These are phyloP conservation scores for Lagenaria siceraria DNA, from an alignment of 306 rosid species.

Conservation along the genomic window DNA sequence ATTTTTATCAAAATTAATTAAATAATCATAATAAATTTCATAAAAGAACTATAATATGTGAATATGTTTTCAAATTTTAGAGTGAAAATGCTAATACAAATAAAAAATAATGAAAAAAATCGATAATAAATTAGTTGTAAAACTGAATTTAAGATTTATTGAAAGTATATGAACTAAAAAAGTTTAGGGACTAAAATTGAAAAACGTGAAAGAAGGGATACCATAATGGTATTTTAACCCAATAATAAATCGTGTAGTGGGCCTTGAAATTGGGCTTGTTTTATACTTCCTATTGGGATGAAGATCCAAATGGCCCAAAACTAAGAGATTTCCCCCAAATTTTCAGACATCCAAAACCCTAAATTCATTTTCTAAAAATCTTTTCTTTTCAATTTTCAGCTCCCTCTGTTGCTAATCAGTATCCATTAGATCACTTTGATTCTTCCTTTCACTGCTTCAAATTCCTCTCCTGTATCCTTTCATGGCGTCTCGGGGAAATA, in stretches of 20 bases:
- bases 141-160: too few relatives aligned
- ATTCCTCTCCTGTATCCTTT: neutral
- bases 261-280: neutral
- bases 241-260: neutral
- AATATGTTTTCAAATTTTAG: too few relatives aligned
- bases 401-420: neutral
- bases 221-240: too few relatives aligned
- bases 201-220: too few relatives aligned
- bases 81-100: too few relatives aligned
- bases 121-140: too few relatives aligned
- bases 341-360: conserved; percentile 1
- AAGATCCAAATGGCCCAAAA: neutral
- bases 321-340: neutral
- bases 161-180: too few relatives aligned
- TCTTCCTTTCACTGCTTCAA: neutral
- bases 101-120: too few relatives aligned
- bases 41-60: too few relatives aligned
- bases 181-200: too few relatives aligned
- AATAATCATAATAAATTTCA: too few relatives aligned
- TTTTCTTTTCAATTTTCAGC: neutral
- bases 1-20: too few relatives aligned
- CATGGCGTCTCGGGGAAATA: conserved; percentile 11
- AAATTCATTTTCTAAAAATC: neutral
- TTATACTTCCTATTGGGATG: neutral
- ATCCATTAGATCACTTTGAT: neutral